Evolutionary conservation across 768 basidiomycete species (phyloP), one percentile per base, ranked within the genome.

Genomic region (Collybiopsis luxurians): DNA sequence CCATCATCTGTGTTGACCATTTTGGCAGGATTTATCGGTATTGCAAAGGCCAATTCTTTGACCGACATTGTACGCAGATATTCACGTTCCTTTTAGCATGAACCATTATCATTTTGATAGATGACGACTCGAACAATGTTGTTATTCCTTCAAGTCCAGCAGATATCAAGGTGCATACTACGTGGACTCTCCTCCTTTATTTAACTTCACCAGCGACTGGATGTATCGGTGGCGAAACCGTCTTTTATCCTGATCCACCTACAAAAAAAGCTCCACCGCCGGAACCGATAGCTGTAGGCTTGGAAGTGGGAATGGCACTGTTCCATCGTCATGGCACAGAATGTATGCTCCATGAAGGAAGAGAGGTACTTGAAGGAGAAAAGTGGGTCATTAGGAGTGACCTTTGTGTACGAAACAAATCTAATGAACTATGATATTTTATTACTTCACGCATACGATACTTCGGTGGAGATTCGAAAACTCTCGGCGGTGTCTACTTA

Each of bases 341-440:
- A 39, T 51, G 50, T 26, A 51, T 51, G 50, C 50, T 51, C 11
- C 50, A 51, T 39, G 50, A 51, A 39, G 50, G 50, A 23, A 24
- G 38, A 13, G 50, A 51, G 23, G 50, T 51, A 6, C 19, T 51
- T 17, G 50, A 31, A 17, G 50, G 50, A 4, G 50, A 51, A 39
- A 51, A 51, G 11, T 51, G 50, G 50, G 50, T 51, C 7, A 51
- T 51, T n/a, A 36, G 50, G 36, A 51, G 50, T 27, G 50, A 51
- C 38, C 36, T 51, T 13, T 51, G 50, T 17, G 36, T 51, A 17
- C 31, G 31, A 23, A 50, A n/a, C n/a, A 34, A n/a, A 7, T 21
- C 28, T 34, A 5, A 34, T 34, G 6, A 34, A 13, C 5, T 34
- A 13, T 13, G n/a, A n/a, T n/a, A n/a, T n/a, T n/a, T n/a, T n/a